Conservation (phyloP, 2,329 filamentous ascomycete genomes). For the Aspergillus sergii region DNA sequence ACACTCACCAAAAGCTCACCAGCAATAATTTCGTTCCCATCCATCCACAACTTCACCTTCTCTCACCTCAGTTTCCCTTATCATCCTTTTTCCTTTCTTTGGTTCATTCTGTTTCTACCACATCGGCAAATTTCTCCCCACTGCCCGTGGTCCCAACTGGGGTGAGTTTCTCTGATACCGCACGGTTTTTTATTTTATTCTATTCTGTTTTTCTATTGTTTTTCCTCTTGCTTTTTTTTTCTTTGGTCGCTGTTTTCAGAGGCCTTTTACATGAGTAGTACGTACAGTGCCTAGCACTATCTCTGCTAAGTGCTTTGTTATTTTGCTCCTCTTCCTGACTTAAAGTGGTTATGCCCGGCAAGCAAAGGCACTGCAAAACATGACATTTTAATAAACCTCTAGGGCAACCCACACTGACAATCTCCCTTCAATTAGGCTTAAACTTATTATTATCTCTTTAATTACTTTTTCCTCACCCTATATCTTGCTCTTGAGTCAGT, state of each 20-base stretch:
- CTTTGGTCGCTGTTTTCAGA: not conserved
- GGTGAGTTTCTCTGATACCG: conserved; percentile 15
- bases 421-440: conserved; percentile 4
- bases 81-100: conserved; percentile 10
- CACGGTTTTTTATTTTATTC: conserved; percentile 13
- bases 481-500: not conserved
- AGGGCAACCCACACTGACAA: not conserved
- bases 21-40: conserved; percentile 5
- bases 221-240: conserved; percentile 6
- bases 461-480: conserved; percentile 1
- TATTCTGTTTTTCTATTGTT: not conserved
- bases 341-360: not conserved
- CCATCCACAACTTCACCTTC: conserved; percentile 9
- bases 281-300: not conserved
- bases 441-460: conserved; percentile 3
- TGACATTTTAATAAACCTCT: not conserved
- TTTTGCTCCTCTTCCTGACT: not conserved
- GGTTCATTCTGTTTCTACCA: conserved; percentile 5
- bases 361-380: not conserved
- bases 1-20: conserved; percentile 22
- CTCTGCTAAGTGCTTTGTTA: not conserved
- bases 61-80: conserved; percentile 12
- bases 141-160: conserved; percentile 16
- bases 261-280: not conserved
- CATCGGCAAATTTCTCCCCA: conserved; percentile 23